Evolutionary conservation across 1,284 basidiomycete genomes (phyloP).

Genomic region (Stereum hirsutum): DNA sequence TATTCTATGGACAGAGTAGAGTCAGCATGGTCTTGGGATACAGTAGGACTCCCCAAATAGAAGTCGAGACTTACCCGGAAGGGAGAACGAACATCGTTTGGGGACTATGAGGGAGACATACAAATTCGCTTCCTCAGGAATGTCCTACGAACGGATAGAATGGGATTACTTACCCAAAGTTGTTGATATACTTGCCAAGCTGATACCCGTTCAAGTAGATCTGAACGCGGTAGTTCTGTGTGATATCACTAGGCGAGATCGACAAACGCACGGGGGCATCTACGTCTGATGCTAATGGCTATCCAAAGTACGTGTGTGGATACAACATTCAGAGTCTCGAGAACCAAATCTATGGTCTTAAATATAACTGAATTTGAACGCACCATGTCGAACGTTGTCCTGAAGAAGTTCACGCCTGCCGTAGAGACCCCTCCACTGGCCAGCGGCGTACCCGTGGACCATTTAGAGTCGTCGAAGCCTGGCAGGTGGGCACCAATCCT

Average conservation of each 20-base stretch:
- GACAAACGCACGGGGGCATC: slow-evolving; percentile 36
- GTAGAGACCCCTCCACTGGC: neutral
- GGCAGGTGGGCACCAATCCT: neutral
- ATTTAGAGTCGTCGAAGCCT: neutral
- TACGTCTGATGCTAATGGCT: slow-evolving; percentile 32
- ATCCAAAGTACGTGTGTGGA: no score
- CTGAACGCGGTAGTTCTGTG: slow-evolving; percentile 38
- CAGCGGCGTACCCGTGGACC: neutral
- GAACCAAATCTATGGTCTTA: neutral
- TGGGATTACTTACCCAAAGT: slow-evolving; percentile 28
- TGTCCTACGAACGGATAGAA: no score
- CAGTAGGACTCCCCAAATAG: neutral
- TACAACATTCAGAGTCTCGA: no score
- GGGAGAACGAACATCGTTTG: neutral
- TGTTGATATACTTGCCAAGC: slow-evolving; percentile 40
- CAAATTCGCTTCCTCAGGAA: no score
- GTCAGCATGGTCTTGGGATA: neutral
- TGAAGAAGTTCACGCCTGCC: neutral
- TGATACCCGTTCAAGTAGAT: slow-evolving; percentile 49
- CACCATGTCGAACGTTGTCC: neutral
- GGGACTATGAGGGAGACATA: neutral
- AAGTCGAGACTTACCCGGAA: neutral
- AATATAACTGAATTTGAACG: no score
- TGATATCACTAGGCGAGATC: slow-evolving; percentile 30
- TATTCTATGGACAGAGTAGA: neutral